These are phyloP conservation scores for Pichia thaimueangensis DNA, from an alignment of 805 yeast species.

Conservation along the genomic window DNA sequence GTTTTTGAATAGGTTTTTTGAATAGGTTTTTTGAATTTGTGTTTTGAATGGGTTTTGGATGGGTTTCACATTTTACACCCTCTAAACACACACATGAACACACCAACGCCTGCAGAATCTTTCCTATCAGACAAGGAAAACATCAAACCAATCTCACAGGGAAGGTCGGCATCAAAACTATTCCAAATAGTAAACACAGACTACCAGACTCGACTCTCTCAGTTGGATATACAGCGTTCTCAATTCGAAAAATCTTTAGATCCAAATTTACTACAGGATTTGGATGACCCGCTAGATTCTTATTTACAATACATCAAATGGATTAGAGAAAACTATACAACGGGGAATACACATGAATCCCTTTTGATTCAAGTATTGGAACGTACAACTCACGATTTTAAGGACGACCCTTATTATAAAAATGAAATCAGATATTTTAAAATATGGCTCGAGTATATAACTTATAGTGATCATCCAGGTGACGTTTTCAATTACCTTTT, in stretches of 20 bases:
- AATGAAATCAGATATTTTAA: conserved; percentile 77
- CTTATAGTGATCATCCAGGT: conserved; percentile 59
- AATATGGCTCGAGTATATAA: conserved; percentile 77
- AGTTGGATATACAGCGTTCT: conserved; percentile 31
- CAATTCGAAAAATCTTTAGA: conserved; percentile 45
- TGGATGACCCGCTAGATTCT: conserved; percentile 79
- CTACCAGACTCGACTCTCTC: conserved; percentile 13
- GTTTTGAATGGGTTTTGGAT: no score
- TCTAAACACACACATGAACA: no score
- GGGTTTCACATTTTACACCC: no score
- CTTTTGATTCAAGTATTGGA: conserved; percentile 63
- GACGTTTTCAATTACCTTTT: conserved; percentile 68
- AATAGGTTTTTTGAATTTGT: no score
- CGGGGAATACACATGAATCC: conserved; percentile 53
- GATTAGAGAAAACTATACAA: conserved; percentile 57
- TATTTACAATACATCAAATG: conserved; percentile 72
- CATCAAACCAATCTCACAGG: conserved; percentile 57
- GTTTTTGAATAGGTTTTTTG: no score
- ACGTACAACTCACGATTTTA: conserved; percentile 61
- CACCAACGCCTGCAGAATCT: no score
- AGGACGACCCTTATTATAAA: conserved; percentile 59
- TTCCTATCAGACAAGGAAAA: conserved; percentile 82
- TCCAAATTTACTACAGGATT: conserved; percentile 40
- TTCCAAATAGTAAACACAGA: conserved; percentile 35
- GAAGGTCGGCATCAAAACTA: conserved; percentile 60